These are phyloP conservation scores for Ilyonectria robusta DNA, from an alignment of 2,329 filamentous ascomycete species.

Conservation along the genomic window DNA sequence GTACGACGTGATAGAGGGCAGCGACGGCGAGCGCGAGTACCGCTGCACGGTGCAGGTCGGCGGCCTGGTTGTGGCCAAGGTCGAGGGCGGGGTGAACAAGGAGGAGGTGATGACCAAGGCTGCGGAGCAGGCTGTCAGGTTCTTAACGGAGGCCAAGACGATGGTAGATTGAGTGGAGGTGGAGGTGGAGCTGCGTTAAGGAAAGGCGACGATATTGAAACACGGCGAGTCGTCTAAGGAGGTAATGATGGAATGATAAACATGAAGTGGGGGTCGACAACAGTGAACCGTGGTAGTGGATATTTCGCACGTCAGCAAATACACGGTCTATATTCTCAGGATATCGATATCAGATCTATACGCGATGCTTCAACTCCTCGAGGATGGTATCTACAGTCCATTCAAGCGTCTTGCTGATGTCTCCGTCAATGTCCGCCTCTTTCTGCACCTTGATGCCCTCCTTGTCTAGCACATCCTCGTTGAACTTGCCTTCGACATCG, in stretches of 20 bases:
- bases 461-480: slow-evolving; percentile 59
- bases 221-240: background rate
- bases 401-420: slow-evolving; percentile 73
- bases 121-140: slow-evolving; percentile 64
- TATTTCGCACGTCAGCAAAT: background rate
- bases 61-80: slow-evolving; percentile 59
- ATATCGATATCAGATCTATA: slow-evolving; percentile 20
- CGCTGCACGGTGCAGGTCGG: slow-evolving; percentile 66
- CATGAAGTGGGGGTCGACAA: background rate
- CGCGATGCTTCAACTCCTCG: slow-evolving; percentile 55
- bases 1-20: slow-evolving; percentile 46
- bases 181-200: too few species aligned
- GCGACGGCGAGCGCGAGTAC: slow-evolving; percentile 48
- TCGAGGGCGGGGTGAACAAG: slow-evolving; percentile 61
- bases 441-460: slow-evolving; percentile 66
- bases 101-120: slow-evolving; percentile 70
- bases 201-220: background rate
- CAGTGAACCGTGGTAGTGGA: background rate
- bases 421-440: slow-evolving; percentile 62
- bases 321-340: background rate
- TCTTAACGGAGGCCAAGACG: slow-evolving; percentile 47
- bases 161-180: slow-evolving; percentile 6
- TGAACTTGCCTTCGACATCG: slow-evolving; percentile 73
- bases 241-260: background rate
- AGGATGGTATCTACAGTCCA: slow-evolving; percentile 79